Percentiles rank a stretch among this genome's conserved stretches.
Conservation (phyloP, 345 rosid species). For the Passiflora organensis region DNA sequence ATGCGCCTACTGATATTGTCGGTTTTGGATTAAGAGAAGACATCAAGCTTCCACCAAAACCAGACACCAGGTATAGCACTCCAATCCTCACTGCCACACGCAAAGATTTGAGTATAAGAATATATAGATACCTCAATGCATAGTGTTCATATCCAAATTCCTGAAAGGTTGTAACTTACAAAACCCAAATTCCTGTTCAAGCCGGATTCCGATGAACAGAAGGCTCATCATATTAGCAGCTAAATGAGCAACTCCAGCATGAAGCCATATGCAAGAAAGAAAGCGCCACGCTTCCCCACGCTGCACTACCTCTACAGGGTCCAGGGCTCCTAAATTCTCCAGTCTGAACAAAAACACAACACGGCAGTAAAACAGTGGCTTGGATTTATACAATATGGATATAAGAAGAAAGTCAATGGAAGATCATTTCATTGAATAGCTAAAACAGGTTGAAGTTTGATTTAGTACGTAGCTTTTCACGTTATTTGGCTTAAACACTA, state of each 20-base stretch:
- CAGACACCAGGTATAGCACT: conserved; percentile 15
- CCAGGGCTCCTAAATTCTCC: conserved; percentile 22
- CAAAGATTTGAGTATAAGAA: not conserved
- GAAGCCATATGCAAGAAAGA: conserved; percentile 22
- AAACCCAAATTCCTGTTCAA: conserved; percentile 25
- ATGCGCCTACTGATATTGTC: conserved; percentile 20
- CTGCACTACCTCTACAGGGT: conserved; percentile 8
- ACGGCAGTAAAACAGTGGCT: too few relatives aligned
- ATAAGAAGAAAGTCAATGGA: too few relatives aligned
- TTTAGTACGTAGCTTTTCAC: too few relatives aligned
- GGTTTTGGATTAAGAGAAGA: conserved; percentile 13
- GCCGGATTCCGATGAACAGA: conserved; percentile 21
- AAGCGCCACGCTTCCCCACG: conserved; percentile 16
- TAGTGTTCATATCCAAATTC: not conserved
- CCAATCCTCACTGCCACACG: conserved; percentile 20
- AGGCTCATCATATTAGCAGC: conserved; percentile 21
- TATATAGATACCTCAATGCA: not conserved
- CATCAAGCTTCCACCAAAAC: conserved; percentile 26
- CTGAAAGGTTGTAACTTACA: conserved; percentile 18
- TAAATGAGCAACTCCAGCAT: conserved; percentile 22
- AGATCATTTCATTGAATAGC: too few relatives aligned
- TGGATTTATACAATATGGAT: too few relatives aligned
- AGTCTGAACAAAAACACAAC: conserved; percentile 5
- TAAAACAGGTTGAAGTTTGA: too few relatives aligned
- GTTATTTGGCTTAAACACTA: too few relatives aligned